Conservation (phyloP, 257 asterid genomes). For the Penstemon eatonii region DNA sequence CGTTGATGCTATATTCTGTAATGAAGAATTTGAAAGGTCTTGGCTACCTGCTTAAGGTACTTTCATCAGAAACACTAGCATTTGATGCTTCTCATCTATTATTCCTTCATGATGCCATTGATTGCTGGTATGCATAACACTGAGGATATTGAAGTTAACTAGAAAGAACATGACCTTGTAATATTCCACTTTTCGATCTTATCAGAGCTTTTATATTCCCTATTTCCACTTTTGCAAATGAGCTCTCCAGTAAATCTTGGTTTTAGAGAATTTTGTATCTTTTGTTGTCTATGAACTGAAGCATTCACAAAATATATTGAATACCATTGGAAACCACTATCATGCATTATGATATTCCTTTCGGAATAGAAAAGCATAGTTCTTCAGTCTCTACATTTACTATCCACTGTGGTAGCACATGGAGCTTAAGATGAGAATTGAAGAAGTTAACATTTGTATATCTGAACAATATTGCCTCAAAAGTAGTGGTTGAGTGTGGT, state of each 20-base stretch:
- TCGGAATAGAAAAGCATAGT: no score
- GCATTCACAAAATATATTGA: neutral
- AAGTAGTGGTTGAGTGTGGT: no score
- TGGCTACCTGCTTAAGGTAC: slow-evolving; percentile 84
- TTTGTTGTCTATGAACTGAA: slow-evolving; percentile 10
- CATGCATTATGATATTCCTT: slow-evolving; percentile 2
- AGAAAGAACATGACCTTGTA: neutral
- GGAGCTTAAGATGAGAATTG: no score
- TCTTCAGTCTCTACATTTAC: no score
- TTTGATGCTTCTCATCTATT: slow-evolving; percentile 25
- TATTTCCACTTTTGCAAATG: neutral
- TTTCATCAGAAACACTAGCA: slow-evolving; percentile 21
- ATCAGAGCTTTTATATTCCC: neutral
- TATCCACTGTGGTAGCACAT: no score
- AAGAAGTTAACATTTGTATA: no score
- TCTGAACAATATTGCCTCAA: no score
- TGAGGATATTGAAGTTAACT: slow-evolving; percentile 14
- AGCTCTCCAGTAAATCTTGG: neutral
- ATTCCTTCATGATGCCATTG: slow-evolving; percentile 18
- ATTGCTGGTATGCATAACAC: slow-evolving; percentile 9
- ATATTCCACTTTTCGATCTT: slow-evolving; percentile 1
- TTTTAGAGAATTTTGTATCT: neutral
- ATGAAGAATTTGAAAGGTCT: slow-evolving; percentile 68
- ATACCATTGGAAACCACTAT: neutral
- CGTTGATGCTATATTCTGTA: slow-evolving; percentile 81